A percentile compares a stretch with the other conserved stretches of the same genome.
Evolutionary conservation across 805 yeast genomes (phyloP).

Genomic region (Zygosaccharomyces pseudorouxii): DNA sequence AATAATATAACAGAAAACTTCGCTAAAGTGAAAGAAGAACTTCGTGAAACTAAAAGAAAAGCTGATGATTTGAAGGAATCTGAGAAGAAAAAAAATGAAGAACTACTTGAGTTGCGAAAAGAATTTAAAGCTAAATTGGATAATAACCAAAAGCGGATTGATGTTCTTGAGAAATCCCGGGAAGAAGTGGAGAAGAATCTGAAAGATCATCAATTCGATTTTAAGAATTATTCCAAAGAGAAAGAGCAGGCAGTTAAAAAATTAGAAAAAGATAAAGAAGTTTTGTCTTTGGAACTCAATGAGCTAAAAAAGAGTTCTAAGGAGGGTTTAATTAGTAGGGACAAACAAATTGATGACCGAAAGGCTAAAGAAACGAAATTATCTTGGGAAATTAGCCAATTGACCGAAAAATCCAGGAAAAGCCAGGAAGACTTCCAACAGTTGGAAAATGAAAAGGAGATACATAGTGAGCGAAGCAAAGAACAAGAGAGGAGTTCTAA

Average conservation of each 20-base stretch:
- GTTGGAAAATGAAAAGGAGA: not conserved
- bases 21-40: constrained; percentile 17
- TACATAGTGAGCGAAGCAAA: not conserved
- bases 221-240: not conserved
- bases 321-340: constrained; percentile 12
- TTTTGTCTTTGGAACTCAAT: not conserved
- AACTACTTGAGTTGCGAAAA: not conserved
- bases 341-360: not conserved
- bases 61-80: not conserved
- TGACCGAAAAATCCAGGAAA: not conserved
- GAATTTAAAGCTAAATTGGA: not conserved
- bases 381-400: not conserved
- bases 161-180: constrained; percentile 9
- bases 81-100: not conserved
- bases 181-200: not conserved
- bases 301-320: not conserved
- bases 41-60: constrained; percentile 13
- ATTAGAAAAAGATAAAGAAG: constrained; percentile 2
- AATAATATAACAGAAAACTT: constrained; percentile 13
- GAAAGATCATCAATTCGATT: not conserved
- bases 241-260: not conserved
- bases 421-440: not conserved
- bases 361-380: not conserved
- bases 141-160: constrained; percentile 15
- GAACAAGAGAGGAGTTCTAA: not conserved